Evolutionary conservation across 345 rosid species (phyloP), one percentile per base, ranked within the genome.

Genomic region (Eucalyptus sp.): DNA sequence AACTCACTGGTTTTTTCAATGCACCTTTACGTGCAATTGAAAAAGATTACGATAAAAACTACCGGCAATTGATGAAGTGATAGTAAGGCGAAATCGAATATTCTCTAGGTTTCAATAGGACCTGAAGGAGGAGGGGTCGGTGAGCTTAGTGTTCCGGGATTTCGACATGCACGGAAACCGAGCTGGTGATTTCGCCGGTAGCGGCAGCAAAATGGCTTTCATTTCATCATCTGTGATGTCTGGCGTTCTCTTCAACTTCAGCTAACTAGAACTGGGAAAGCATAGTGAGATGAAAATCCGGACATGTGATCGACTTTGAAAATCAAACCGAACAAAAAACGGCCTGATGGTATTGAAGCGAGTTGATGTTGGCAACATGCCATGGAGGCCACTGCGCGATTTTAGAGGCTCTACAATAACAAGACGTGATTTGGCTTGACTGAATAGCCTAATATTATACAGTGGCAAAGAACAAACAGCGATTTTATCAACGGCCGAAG

Each of bases 201-300:
- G 56, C 10, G 0, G 56, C 56, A 52, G 24, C 2, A 6, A 52
- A 3, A 52, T 52, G 56, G 0, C 22, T 2, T 0, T 52, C 56
- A 18, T 52, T 52, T 7, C 9, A 52, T 52, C 56, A 52, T 52
- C 56, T 16, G 56, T 17, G 24, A 52, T 18, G 56, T 52, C 56
- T 18, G 24, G 24, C 56, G 22, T 18, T 17, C 56, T 18, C 56
- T 52, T 18, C 56, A 52, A 52, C 24, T 52, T 52, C 24, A 0
- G 24, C 56, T 18, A 22, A 56, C 13, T 1, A 24, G 6, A 56
- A 0, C 27, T 0, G 62, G 29, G 13, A 56, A 22, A 56, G 6
- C 6, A 56, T 56, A 24, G 0, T 0, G 62, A 24, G 11, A 24
- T 22, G 62, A 56, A 56, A 24, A 56, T 56, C 12, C 62, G 62